phyloP scores from a whole-genome alignment of 257 asterid genomes.

The Ilex aquifolium region DNA sequence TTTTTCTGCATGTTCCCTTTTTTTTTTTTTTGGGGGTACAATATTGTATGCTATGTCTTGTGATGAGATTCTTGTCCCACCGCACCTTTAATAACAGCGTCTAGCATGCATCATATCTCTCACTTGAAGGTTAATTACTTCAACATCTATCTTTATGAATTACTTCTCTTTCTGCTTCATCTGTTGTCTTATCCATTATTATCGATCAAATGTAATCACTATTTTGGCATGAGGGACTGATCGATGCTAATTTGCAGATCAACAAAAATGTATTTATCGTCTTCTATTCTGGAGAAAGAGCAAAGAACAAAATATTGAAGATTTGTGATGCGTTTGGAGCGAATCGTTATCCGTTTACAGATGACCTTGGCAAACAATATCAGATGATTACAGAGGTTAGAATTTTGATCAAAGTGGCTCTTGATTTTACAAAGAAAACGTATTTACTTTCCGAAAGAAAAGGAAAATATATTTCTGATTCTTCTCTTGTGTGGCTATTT shows the following conservation, averaged over 20 bases:
- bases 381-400: conserved; percentile 48
- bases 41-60: not conserved
- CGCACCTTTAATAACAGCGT: no score
- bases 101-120: no score
- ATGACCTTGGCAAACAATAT: conserved; percentile 44
- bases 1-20: no score
- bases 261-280: conserved; percentile 55
- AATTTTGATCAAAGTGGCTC: no score
- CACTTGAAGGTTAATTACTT: no score
- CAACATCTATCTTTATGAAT: no score
- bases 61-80: not conserved
- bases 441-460: no score
- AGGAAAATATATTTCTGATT: no score
- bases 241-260: conserved; percentile 32
- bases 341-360: conserved; percentile 53
- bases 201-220: conserved; percentile 2
- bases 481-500: no score
- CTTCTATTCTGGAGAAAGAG: conserved; percentile 64
- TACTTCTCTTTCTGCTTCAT: not conserved
- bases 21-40: not conserved
- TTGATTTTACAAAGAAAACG: no score
- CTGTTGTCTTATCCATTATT: not conserved
- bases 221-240: conserved; percentile 5
- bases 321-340: conserved; percentile 70
- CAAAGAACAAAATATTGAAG: conserved; percentile 49